A percentile compares a stretch with the other conserved stretches of the same genome.
Evolutionary conservation across 768 basidiomycete genomes (phyloP).

Genomic region (Cyathus striatus): DNA sequence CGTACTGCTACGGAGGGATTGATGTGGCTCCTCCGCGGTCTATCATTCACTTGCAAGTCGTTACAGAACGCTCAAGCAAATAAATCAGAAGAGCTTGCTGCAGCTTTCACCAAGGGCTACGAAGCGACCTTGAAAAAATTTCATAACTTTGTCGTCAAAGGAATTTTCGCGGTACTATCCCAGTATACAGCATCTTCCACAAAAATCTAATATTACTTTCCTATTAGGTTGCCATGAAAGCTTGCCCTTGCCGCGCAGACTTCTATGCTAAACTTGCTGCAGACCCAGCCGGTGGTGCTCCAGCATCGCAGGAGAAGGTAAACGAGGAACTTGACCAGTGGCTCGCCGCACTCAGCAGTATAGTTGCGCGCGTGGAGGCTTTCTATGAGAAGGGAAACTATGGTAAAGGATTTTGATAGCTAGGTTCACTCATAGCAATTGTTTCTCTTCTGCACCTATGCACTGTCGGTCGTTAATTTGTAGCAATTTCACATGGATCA

Average conservation of each 20-base stretch:
- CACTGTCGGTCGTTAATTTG: too few species aligned
- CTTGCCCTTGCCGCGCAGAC: constrained; percentile 59
- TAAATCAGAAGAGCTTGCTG: constrained; percentile 55
- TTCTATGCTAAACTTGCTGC: constrained; percentile 67
- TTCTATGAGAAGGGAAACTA: constrained; percentile 62
- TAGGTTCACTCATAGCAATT: not conserved
- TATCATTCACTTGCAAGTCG: constrained; percentile 83
- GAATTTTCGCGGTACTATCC: constrained; percentile 48
- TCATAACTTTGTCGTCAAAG: constrained; percentile 76
- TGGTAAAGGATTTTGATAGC: constrained; percentile 39
- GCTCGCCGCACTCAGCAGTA: constrained; percentile 56
- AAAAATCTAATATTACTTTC: not conserved
- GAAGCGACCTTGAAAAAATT: constrained; percentile 76
- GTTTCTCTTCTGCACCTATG: too few species aligned
- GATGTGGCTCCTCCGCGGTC: constrained; percentile 89
- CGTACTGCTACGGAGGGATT: constrained; percentile 85
- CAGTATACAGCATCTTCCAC: constrained; percentile 21
- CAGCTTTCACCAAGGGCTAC: constrained; percentile 79
- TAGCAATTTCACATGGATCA: too few species aligned
- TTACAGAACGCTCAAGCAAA: constrained; percentile 70
- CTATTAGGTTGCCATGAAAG: constrained; percentile 55
- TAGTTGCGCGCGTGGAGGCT: constrained; percentile 47
- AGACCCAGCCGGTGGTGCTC: constrained; percentile 47
- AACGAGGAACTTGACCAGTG: constrained; percentile 57
- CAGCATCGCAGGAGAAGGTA: constrained; percentile 44